Conservation (phyloP, 306 rosid species). For the Oxytropis ochrocephala region DNA sequence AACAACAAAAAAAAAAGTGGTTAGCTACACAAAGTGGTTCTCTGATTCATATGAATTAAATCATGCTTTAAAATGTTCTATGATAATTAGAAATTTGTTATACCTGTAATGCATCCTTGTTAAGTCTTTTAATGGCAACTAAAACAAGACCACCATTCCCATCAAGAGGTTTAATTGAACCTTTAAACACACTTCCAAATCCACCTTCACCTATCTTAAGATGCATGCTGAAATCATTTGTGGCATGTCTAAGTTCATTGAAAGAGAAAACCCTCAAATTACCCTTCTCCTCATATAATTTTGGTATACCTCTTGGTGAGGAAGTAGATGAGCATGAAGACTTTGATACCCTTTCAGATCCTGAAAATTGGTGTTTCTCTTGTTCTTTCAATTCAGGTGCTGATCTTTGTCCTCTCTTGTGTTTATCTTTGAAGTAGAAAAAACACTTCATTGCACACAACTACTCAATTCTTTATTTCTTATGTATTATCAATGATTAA, state of each 20-base stretch:
- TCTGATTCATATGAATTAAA: too few relatives aligned
- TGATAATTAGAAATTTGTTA: neutral
- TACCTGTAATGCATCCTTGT: constrained; percentile 77
- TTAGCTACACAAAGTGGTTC: too few relatives aligned
- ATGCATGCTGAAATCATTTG: constrained; percentile 54
- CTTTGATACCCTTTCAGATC: constrained; percentile 33
- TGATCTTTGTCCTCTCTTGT: constrained; percentile 48
- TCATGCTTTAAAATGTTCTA: too few relatives aligned
- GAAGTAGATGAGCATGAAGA: constrained; percentile 56
- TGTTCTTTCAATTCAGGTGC: constrained; percentile 59
- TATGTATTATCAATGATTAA: constrained; percentile 16
- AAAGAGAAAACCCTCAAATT: constrained; percentile 56
- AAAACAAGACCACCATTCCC: constrained; percentile 41
- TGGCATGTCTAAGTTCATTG: constrained; percentile 55
- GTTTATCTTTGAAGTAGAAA: constrained; percentile 46
- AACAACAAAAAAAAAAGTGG: too few relatives aligned
- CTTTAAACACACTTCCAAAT: constrained; percentile 80
- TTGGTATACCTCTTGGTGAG: constrained; percentile 64
- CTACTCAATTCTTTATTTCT: constrained; percentile 1
- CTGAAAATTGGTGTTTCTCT: constrained; percentile 36
- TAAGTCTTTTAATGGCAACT: constrained; percentile 77
- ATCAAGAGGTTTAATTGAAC: constrained; percentile 54
- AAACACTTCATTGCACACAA: constrained; percentile 63
- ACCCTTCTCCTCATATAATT: constrained; percentile 73
- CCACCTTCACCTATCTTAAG: constrained; percentile 91